A percentile compares a stretch with the other conserved stretches of the same genome.
These are phyloP conservation scores for Penstemon newberryi DNA, from an alignment of 257 asterid species.

Conservation along the genomic window DNA sequence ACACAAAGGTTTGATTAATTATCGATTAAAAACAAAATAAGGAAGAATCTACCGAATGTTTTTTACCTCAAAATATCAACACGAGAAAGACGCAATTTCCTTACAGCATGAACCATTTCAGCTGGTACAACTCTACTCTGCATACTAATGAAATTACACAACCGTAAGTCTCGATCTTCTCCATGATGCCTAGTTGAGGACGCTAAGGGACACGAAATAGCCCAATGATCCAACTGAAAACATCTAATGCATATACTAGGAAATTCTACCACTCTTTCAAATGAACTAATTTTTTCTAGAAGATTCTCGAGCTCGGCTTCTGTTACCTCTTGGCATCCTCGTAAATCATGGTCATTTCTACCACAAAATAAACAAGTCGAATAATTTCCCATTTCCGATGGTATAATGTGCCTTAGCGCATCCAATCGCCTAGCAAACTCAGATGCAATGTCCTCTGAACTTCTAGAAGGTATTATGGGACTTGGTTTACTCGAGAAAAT, in stretches of 20 bases:
- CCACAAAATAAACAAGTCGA: slow-evolving; percentile 65
- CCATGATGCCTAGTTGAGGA: slow-evolving; percentile 29
- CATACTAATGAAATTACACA: slow-evolving; percentile 18
- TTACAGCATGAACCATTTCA: slow-evolving; percentile 56
- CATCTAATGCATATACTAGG: slow-evolving; percentile 59
- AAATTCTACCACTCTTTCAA: slow-evolving; percentile 38
- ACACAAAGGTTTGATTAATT: slow-evolving; percentile 8
- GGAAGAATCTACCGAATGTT: too few species aligned
- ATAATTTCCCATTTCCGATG: slow-evolving; percentile 32
- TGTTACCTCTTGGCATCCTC: slow-evolving; percentile 42
- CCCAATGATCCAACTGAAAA: slow-evolving; percentile 70
- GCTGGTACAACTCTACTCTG: slow-evolving; percentile 28
- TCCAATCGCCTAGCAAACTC: slow-evolving; percentile 66
- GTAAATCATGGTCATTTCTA: slow-evolving; percentile 50
- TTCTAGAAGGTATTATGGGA: too few species aligned
- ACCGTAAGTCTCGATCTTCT: slow-evolving; percentile 21
- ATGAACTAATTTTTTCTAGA: slow-evolving; percentile 35
- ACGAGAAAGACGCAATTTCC: slow-evolving; percentile 73
- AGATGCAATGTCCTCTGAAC: slow-evolving; percentile 54
- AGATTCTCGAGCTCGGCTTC: slow-evolving; percentile 54
- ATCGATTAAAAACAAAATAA: too few species aligned
- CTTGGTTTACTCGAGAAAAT: too few species aligned
- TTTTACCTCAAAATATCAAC: slow-evolving; percentile 65
- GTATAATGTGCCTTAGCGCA: slow-evolving; percentile 51
- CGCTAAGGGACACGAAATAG: slow-evolving; percentile 52